Conservation (phyloP, 148 eudicot species). For the Oxyria digyna region DNA sequence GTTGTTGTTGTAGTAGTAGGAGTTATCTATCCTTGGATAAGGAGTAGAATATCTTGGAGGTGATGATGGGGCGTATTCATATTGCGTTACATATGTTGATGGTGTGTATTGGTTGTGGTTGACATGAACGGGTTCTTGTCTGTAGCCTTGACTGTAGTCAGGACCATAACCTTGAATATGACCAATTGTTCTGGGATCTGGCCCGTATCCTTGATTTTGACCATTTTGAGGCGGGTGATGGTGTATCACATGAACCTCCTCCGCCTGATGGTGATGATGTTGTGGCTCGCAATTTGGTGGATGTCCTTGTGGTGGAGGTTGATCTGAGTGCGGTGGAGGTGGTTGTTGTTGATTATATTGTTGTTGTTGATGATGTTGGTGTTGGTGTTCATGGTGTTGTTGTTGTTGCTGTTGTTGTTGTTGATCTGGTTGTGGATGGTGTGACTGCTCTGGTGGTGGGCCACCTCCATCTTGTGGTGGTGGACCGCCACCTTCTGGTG, state of each 20-base stretch:
- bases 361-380: constrained; percentile 8
- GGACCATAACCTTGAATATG: background rate
- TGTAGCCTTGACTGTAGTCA: background rate
- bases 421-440: constrained; percentile 13
- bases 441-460: constrained; percentile 17
- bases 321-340: constrained; percentile 21
- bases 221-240: background rate
- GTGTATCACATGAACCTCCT: constrained; percentile 10
- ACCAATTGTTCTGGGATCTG: background rate
- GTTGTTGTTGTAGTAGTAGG: constrained; percentile 8
- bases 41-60: background rate
- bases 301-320: constrained; percentile 20
- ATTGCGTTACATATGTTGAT: constrained; percentile 40
- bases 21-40: background rate
- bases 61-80: constrained; percentile 29
- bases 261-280: constrained; percentile 1
- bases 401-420: too few species aligned
- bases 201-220: background rate
- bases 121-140: constrained; percentile 22
- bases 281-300: constrained; percentile 25
- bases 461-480: constrained; percentile 13
- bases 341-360: constrained; percentile 8
- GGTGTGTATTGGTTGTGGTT: constrained; percentile 53
- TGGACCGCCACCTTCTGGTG: constrained; percentile 9
- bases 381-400: too few species aligned